phyloP scores from a whole-genome alignment of 495 filamentous ascomycete genomes.

The Apodospora peruviana region DNA sequence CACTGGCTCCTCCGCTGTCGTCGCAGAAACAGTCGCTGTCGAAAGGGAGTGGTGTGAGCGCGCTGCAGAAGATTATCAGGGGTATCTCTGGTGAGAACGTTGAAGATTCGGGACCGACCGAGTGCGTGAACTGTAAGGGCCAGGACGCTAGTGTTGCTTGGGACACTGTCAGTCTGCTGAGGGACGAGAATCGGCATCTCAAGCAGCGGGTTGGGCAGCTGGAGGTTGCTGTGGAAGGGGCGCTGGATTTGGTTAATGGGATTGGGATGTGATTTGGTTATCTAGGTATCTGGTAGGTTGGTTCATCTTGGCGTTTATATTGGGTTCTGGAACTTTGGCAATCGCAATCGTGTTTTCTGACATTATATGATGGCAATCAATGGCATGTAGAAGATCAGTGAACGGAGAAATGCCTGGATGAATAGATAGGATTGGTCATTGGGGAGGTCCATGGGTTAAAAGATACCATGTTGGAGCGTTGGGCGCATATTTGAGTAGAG shows the following conservation, averaged over 20 bases:
- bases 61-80: constrained; percentile 48
- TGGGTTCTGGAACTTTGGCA: too few relatives aligned
- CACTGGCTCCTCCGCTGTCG: neutral
- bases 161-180: constrained; percentile 62
- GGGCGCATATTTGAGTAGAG: too few relatives aligned
- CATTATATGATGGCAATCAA: too few relatives aligned
- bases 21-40: constrained; percentile 4
- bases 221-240: constrained; percentile 65
- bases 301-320: neutral
- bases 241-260: constrained; percentile 58
- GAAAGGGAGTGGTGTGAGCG: constrained; percentile 18
- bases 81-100: constrained; percentile 32
- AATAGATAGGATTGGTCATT: too few relatives aligned
- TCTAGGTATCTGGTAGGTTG: constrained; percentile 3
- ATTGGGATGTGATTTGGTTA: constrained; percentile 24
- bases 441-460: too few relatives aligned
- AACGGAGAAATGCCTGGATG: too few relatives aligned
- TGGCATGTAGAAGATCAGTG: too few relatives aligned
- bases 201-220: constrained; percentile 63
- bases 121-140: constrained; percentile 57
- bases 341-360: too few relatives aligned
- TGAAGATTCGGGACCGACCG: constrained; percentile 19
- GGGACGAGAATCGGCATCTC: constrained; percentile 66
- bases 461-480: too few relatives aligned
- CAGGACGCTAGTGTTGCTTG: constrained; percentile 61